phyloP scores from a whole-genome alignment of 768 basidiomycete genomes.

The Pleurotus cornucopiae region DNA sequence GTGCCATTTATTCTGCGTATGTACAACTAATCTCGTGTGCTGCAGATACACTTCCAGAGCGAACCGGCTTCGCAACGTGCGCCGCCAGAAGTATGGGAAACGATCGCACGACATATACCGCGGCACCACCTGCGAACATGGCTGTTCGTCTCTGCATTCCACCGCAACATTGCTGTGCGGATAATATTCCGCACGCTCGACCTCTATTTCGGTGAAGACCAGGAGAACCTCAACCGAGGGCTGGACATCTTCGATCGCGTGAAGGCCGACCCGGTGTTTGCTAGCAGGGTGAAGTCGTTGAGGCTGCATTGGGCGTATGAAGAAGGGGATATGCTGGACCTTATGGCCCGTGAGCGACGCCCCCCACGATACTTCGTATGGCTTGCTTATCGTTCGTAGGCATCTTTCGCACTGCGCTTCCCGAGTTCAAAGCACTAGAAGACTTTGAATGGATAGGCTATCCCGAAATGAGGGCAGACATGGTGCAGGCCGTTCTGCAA shows the following conservation, averaged over 20 bases:
- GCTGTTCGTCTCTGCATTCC: constrained; percentile 62
- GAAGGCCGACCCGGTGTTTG: constrained; percentile 59
- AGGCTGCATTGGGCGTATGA: constrained; percentile 69
- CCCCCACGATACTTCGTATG: not conserved
- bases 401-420: constrained; percentile 59
- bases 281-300: constrained; percentile 52
- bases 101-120: constrained; percentile 57
- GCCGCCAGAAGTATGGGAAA: constrained; percentile 66
- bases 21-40: not conserved
- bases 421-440: constrained; percentile 53
- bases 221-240: constrained; percentile 54
- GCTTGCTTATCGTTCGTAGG: constrained; percentile 25
- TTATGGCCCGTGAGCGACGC: constrained; percentile 45
- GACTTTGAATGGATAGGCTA: constrained; percentile 81
- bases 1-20: constrained; percentile 3
- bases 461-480: constrained; percentile 64
- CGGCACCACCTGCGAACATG: constrained; percentile 66
- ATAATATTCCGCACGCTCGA: constrained; percentile 66
- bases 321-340: constrained; percentile 62
- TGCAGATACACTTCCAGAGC: constrained; percentile 47
- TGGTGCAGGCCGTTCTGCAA: constrained; percentile 53
- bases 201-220: constrained; percentile 64
- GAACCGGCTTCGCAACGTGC: constrained; percentile 59
- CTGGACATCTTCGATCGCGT: constrained; percentile 66
- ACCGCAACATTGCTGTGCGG: constrained; percentile 60